A percentile compares a stretch with the other conserved stretches of the same genome.
Evolutionary conservation across 805 yeast genomes (phyloP).

Genomic region (Zygotorulaspora chibaensis): DNA sequence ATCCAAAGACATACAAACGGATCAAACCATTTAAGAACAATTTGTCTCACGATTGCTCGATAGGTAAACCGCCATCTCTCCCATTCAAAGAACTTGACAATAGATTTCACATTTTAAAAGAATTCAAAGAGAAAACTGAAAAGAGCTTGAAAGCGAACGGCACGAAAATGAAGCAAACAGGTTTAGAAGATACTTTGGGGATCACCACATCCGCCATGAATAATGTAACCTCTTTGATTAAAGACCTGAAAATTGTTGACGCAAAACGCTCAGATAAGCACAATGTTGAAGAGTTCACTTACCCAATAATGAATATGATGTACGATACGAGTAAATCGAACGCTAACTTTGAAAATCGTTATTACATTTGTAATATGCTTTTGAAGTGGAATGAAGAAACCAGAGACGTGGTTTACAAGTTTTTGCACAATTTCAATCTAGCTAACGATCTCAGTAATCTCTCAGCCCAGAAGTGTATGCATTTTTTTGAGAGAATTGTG

Average conservation of each 20-base stretch:
- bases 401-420: constrained; percentile 60
- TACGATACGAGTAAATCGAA: constrained; percentile 9
- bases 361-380: constrained; percentile 66
- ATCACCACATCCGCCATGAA: constrained; percentile 15
- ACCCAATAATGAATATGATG: constrained; percentile 28
- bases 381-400: constrained; percentile 73
- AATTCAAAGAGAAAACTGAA: constrained; percentile 46
- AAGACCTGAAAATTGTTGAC: constrained; percentile 20
- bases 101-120: constrained; percentile 23
- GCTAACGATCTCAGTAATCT: constrained; percentile 43
- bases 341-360: constrained; percentile 47
- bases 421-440: constrained; percentile 46
- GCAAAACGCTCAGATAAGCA: constrained; percentile 30
- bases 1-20: constrained; percentile 34
- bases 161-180: constrained; percentile 10
- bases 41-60: constrained; percentile 60
- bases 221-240: constrained; percentile 18
- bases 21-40: constrained; percentile 48
- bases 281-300: constrained; percentile 25
- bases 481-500: constrained; percentile 48
- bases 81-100: constrained; percentile 20
- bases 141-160: constrained; percentile 31
- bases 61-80: constrained; percentile 26
- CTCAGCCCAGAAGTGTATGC: constrained; percentile 46
- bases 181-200: constrained; percentile 24